Evolutionary conservation across 1,139 yeast species (phyloP), one percentile per base, ranked within the genome.

Genomic region (Magnusiomyces sp.): DNA sequence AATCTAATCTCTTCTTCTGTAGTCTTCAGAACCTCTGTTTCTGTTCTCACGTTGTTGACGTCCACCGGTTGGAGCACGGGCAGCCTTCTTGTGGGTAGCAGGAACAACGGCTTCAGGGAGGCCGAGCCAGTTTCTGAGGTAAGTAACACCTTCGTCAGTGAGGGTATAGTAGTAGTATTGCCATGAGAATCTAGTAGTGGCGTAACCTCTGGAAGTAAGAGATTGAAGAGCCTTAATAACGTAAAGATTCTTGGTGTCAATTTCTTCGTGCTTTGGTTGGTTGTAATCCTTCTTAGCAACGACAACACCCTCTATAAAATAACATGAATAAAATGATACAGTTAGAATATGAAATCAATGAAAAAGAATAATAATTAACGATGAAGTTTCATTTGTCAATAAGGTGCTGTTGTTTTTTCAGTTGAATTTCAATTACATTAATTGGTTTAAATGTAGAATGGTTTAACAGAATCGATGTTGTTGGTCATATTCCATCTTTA

Each of bases 111-210:
- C 95, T 75, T 85, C 94, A 77, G 98, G 98, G 70, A 92, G 83
- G 83, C 90, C 90, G 76, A 92, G 85, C 87, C 90, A 95, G 72
- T 86, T 88, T 80, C 97, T 87, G 74, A 92, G 86, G 86, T 80
- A 92, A 72, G 89, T 96, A 63, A 94, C 94, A 83, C 99, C 99
- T 77, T 87, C 96, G 74, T 94, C 97, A 72, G 97, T 92, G 74
- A 94, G 87, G 81, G 98, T 89, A 95, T 94, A 94, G 95, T 92
- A 94, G 81, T 92, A 94, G 83, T 88, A 88, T 85, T 90, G 97
- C 99, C 99, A 92, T 70, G 98, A 92, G 85, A 92, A 92, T 79
- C 90, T 97, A 69, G 99, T 92, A 87, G 90, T 89, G 77, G 92
- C 97, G 83, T 71, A 92, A 74, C 99, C 99, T 79, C 84, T 89